Conservation (phyloP, 169 alveolate genomes). For the Plasmodium malariae region DNA sequence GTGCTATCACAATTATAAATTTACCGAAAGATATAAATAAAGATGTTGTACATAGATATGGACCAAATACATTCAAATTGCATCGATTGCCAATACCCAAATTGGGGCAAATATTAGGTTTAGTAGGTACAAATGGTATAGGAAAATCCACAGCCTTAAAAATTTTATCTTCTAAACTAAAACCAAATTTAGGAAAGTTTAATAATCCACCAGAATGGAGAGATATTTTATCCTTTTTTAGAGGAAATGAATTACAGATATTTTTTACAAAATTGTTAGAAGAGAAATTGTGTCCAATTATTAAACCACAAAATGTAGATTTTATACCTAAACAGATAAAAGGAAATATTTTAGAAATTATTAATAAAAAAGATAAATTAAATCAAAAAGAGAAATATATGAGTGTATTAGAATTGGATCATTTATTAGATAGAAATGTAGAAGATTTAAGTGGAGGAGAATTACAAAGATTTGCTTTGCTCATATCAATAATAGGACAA, state of each 20-base stretch:
- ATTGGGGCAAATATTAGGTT: conserved; percentile 96
- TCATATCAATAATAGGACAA: conserved; percentile 94
- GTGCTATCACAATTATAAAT: conserved; percentile 98
- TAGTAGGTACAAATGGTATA: conserved; percentile 94
- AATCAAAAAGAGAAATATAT: conserved; percentile 89
- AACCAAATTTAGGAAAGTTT: conserved; percentile 98
- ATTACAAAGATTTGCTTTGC: conserved; percentile 97
- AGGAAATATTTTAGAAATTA: conserved; percentile 88
- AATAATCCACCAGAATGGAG: conserved; percentile 97
- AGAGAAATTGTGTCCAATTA: conserved; percentile 96
- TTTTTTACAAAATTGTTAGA: conserved; percentile 96
- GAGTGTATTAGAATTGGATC: conserved; percentile 93
- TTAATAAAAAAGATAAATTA: conserved; percentile 93
- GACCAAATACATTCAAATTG: conserved; percentile 98
- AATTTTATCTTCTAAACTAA: conserved; percentile 96
- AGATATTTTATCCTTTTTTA: conserved; percentile 94
- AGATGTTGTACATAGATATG: conserved; percentile 95
- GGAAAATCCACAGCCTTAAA: conserved; percentile 99
- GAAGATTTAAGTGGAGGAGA: conserved; percentile 99
- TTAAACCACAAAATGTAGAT: conserved; percentile 99
- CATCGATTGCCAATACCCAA: conserved; percentile 99
- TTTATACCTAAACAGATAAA: conserved; percentile 94
- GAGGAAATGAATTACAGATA: conserved; percentile 98
- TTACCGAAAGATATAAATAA: conserved; percentile 97
- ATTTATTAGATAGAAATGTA: conserved; percentile 95